Evolutionary conservation across 805 yeast genomes (phyloP).

Genomic region (Novakomyces olei): DNA sequence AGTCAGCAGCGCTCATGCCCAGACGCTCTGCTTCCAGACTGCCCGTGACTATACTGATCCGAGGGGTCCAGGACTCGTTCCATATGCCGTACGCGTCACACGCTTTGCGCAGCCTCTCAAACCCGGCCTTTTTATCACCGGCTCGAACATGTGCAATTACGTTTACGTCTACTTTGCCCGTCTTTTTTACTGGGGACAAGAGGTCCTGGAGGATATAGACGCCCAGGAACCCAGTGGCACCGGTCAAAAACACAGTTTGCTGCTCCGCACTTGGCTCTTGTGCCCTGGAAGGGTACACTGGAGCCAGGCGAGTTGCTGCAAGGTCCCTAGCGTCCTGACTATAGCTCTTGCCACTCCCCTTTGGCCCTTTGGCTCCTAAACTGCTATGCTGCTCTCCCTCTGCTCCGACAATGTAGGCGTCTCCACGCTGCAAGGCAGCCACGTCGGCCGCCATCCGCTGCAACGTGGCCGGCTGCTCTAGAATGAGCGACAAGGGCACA

Average conservation of each 20-base stretch:
- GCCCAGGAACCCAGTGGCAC: conserved; percentile 92
- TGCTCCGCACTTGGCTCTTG: conserved; percentile 16
- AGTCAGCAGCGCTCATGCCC: conserved; percentile 37
- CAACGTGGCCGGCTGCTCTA: conserved; percentile 75
- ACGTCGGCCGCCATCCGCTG: conserved; percentile 55
- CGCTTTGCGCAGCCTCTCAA: conserved; percentile 52
- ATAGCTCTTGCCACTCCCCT: conserved; percentile 25
- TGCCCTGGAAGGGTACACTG: conserved; percentile 25
- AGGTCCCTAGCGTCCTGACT: conserved; percentile 49
- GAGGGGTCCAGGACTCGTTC: conserved; percentile 34
- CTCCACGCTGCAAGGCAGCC: conserved; percentile 31
- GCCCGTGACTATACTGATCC: conserved; percentile 58
- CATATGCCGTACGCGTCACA: conserved; percentile 68
- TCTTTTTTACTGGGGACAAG: conserved; percentile 24
- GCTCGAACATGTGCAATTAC: conserved; percentile 88
- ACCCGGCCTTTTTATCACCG: conserved; percentile 37
- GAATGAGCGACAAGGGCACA: conserved; percentile 73
- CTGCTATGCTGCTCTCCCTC: conserved; percentile 15
- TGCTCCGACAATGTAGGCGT: conserved; percentile 12
- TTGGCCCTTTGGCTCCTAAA: conserved; percentile 12
- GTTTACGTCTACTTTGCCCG: conserved; percentile 25
- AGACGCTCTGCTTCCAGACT: conserved; percentile 52
- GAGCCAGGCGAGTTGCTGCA: conserved; percentile 20
- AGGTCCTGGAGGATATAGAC: conserved; percentile 67
- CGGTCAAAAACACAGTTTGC: conserved; percentile 64